Percentiles rank a stretch among this genome's conserved stretches.
Conservation (phyloP, 2,329 filamentous ascomycete genomes). For the Balansia obtecta region DNA sequence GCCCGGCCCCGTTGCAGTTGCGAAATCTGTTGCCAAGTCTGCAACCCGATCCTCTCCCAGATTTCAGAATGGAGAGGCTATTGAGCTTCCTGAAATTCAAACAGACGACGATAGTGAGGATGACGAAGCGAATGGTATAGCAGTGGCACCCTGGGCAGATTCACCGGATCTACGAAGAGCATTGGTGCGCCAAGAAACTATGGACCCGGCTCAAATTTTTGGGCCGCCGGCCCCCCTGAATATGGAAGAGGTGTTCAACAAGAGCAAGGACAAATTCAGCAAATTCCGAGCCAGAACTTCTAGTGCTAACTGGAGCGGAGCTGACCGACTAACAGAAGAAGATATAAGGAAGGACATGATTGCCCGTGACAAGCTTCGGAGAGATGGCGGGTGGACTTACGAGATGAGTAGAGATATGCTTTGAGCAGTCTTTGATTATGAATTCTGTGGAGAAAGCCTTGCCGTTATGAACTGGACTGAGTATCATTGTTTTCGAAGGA, state of each 20-base stretch:
- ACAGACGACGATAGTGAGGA: slow-evolving; percentile 90
- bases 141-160: slow-evolving; percentile 74
- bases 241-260: slow-evolving; percentile 93
- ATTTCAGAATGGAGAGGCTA: slow-evolving; percentile 79
- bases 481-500: neutral
- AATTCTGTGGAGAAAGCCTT: neutral
- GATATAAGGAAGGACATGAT: slow-evolving; percentile 73
- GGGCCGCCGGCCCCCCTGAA: slow-evolving; percentile 77
- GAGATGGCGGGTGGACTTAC: slow-evolving; percentile 79
- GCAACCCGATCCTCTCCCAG: slow-evolving; percentile 60
- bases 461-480: neutral
- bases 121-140: slow-evolving; percentile 38
- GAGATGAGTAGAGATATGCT: slow-evolving; percentile 38
- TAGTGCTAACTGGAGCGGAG: slow-evolving; percentile 84
- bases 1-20: slow-evolving; percentile 26
- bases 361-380: slow-evolving; percentile 64
- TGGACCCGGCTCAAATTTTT: slow-evolving; percentile 79
- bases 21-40: slow-evolving; percentile 49
- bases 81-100: slow-evolving; percentile 87
- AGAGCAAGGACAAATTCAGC: slow-evolving; percentile 73
- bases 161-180: slow-evolving; percentile 68
- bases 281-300: slow-evolving; percentile 85
- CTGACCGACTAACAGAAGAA: slow-evolving; percentile 74
- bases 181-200: slow-evolving; percentile 68
- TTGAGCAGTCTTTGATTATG: slow-evolving; percentile 12